Base-by-base conservation (phyloP, 2,329 filamentous ascomycete genomes). In the Fusarium tricinctum region DNA sequence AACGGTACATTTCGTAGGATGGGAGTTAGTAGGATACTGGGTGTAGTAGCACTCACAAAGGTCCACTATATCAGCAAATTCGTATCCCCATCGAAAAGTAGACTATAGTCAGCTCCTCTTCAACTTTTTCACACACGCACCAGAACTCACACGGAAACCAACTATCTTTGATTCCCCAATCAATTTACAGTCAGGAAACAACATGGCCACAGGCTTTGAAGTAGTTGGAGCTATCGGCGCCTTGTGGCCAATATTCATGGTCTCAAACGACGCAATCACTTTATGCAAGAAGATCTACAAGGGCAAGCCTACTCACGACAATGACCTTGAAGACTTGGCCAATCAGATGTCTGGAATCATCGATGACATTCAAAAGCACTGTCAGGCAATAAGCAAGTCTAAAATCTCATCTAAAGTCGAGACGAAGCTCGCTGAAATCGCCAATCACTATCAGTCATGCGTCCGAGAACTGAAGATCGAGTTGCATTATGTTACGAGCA, bases 251-350 rank as follows among this genome's bases (percentile, higher is more conserved):
- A 10, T 30, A 12, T 65, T 10, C 56, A 64, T 40, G 22, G 53
- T 54, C 7, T 39, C 63, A 3, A 5, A 7, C 4, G 39, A 32
- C 5, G 6, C 54, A 2, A 30, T 57, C 10, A n/a, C 14, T 10
- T 19, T 30, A 8, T 62, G 44, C 5, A 56, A 39, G 28, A 46
- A 45, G 3, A 40, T 65, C 1, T 61, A 46, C 8, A 17, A 65
- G 28, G 66, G 59, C 4, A 45, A 49, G 8, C 43, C 39, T 4
- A 61, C 59, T 1, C 4, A n/a, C 4, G 6, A 47, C 6, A 15
- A 47, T 6, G 28, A 56, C 2, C 53, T 69, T 13, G n/a, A 57
- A 33, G 33, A 50, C 8, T 33, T 61, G 30, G 46, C 38, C 1
- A 8, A 28, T 22, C 15, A n/a, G 5, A 20, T 67, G 19, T 5